Conservation (phyloP, 78 protist species). For the Emiliania huxleyi region DNA sequence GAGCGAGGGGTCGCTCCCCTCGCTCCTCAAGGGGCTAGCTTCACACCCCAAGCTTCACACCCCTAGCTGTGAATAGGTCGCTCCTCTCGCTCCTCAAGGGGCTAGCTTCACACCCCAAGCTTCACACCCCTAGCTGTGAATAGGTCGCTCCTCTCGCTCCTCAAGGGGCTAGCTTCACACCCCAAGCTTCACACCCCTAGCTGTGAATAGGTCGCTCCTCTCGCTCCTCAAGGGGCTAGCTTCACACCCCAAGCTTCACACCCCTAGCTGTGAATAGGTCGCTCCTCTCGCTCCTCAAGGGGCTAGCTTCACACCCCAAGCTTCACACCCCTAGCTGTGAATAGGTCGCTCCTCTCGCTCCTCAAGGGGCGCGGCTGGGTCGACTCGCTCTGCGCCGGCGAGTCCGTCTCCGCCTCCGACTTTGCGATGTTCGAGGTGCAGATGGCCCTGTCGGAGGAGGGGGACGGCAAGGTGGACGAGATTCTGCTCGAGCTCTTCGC, state of each 20-base stretch:
- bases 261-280: no score
- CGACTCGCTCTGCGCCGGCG: not conserved
- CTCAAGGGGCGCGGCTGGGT: constrained; percentile 5
- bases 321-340: no score
- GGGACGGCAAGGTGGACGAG: not conserved
- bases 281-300: constrained; percentile 14
- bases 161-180: not conserved
- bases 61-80: no score
- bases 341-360: not conserved
- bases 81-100: constrained; percentile 20
- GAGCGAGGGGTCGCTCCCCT: no score
- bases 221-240: not conserved
- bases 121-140: no score
- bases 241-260: no score
- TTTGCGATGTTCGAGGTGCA: not conserved
- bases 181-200: no score
- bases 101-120: no score
- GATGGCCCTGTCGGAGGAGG: constrained; percentile 25
- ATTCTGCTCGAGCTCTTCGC: not conserved
- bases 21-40: no score
- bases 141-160: not conserved
- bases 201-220: constrained; percentile 12
- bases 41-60: no score
- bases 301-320: no score
- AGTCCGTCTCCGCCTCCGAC: not conserved